A percentile compares a stretch with the other conserved stretches of the same genome.
phyloP scores from a whole-genome alignment of 2,329 filamentous ascomycete species.

The Penicillium glabrum region DNA sequence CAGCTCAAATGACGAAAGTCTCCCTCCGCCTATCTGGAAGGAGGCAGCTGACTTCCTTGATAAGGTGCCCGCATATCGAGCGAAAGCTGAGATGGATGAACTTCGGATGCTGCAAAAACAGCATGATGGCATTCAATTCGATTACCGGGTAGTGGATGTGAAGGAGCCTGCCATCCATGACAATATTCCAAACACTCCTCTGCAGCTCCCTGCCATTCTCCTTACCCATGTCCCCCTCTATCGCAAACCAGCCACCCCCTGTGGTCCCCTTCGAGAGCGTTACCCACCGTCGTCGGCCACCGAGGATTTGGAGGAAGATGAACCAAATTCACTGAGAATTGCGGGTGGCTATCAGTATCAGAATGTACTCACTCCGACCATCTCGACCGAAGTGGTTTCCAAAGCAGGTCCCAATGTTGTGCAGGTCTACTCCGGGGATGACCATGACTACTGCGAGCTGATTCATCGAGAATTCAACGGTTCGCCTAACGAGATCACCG shows the following conservation, averaged over 20 bases:
- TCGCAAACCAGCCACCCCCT: slow-evolving; percentile 77
- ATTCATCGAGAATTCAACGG: slow-evolving; percentile 70
- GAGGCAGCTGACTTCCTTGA: slow-evolving; percentile 76
- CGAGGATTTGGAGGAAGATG: slow-evolving; percentile 58
- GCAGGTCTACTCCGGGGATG: slow-evolving; percentile 91
- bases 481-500: slow-evolving; percentile 75
- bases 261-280: slow-evolving; percentile 80
- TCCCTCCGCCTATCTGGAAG: slow-evolving; percentile 66
- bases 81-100: slow-evolving; percentile 67
- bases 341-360: slow-evolving; percentile 90
- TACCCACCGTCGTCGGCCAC: slow-evolving; percentile 69
- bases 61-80: slow-evolving; percentile 63
- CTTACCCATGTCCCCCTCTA: slow-evolving; percentile 91
- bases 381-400: slow-evolving; percentile 73
- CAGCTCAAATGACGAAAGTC: slow-evolving; percentile 50
- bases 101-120: slow-evolving; percentile 64
- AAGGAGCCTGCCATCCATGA: slow-evolving; percentile 41
- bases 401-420: slow-evolving; percentile 74
- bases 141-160: slow-evolving; percentile 61
- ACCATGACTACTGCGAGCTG: slow-evolving; percentile 96
- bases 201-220: slow-evolving; percentile 79
- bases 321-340: slow-evolving; percentile 76
- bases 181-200: slow-evolving; percentile 21
- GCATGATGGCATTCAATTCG: slow-evolving; percentile 55
- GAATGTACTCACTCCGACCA: slow-evolving; percentile 77